phyloP scores from a whole-genome alignment of 768 basidiomycete species.

The Leccinellum rugosiceps region DNA sequence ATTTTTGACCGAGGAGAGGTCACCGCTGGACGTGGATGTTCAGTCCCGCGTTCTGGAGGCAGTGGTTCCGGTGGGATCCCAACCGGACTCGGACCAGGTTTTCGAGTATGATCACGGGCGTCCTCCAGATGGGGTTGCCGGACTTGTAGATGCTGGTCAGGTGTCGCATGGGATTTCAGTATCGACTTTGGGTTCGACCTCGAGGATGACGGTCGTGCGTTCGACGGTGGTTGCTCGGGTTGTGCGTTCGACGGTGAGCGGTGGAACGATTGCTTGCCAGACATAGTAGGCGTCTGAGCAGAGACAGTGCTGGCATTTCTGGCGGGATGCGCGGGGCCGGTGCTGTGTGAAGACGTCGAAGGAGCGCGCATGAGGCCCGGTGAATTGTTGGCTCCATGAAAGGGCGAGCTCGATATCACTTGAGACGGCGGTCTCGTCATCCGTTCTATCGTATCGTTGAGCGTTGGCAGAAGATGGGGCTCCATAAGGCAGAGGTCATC shows the following conservation, averaged over 20 bases:
- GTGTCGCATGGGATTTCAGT: slow-evolving; percentile 19
- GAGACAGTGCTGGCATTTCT: neutral
- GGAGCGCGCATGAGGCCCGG: slow-evolving; percentile 13
- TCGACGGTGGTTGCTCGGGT: slow-evolving; percentile 14
- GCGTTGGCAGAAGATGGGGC: slow-evolving; percentile 61
- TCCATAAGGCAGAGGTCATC: slow-evolving; percentile 60
- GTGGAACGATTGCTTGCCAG: slow-evolving; percentile 2
- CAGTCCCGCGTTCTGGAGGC: neutral
- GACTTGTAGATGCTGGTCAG: slow-evolving; percentile 19
- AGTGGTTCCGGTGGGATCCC: slow-evolving; percentile 11
- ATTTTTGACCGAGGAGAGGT: slow-evolving; percentile 8
- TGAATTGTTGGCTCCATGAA: neutral
- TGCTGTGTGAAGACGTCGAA: slow-evolving; percentile 19
- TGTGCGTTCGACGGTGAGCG: slow-evolving; percentile 11
- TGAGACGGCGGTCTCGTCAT: slow-evolving; percentile 61
- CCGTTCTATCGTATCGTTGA: slow-evolving; percentile 68
- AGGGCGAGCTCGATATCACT: slow-evolving; percentile 11
- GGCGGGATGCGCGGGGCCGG: neutral
- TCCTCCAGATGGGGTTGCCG: slow-evolving; percentile 11
- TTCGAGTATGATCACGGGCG: slow-evolving; percentile 12
- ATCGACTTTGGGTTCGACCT: slow-evolving; percentile 33
- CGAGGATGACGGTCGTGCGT: slow-evolving; percentile 20
- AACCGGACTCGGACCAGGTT: slow-evolving; percentile 4
- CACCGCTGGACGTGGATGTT: slow-evolving; percentile 5
- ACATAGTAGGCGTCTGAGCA: neutral